Percentiles rank a stretch among this genome's conserved stretches.
phyloP scores from a whole-genome alignment of 2,329 filamentous ascomycete genomes.

The Neonectria neomacrospora region DNA sequence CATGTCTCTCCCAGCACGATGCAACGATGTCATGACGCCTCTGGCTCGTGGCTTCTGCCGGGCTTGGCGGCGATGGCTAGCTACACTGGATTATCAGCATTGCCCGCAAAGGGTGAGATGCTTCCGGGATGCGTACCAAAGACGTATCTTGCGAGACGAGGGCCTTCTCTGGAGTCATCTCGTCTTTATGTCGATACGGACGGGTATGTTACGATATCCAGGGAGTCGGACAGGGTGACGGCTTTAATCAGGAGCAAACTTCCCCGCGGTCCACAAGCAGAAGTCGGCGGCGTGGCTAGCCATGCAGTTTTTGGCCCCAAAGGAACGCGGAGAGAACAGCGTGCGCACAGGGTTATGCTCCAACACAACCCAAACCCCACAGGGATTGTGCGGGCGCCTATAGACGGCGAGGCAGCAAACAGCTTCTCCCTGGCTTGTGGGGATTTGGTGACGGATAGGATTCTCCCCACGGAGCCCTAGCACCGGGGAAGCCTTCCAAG shows the following conservation, averaged over 20 bases:
- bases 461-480: slow-evolving; percentile 23
- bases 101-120: too few relatives aligned
- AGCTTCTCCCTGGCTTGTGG: slow-evolving; percentile 1
- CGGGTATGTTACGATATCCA: too few relatives aligned
- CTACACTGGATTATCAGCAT: too few relatives aligned
- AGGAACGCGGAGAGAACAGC: slow-evolving; percentile 7
- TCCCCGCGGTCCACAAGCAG: slow-evolving; percentile 18
- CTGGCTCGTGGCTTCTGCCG: slow-evolving; percentile 15
- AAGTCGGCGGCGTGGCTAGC: slow-evolving; percentile 5
- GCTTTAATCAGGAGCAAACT: slow-evolving; percentile 20
- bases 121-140: slow-evolving; percentile 17
- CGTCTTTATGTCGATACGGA: slow-evolving; percentile 4
- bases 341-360: slow-evolving; percentile 2
- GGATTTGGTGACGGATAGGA: slow-evolving; percentile 7
- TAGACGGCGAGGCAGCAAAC: too few relatives aligned
- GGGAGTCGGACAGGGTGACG: neutral
- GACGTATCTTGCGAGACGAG: slow-evolving; percentile 16
- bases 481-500: slow-evolving; percentile 1
- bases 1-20: slow-evolving; percentile 25
- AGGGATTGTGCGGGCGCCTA: neutral
- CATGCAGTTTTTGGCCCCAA: neutral
- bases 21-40: slow-evolving; percentile 28
- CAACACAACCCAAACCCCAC: slow-evolving; percentile 2
- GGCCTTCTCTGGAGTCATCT: slow-evolving; percentile 23
- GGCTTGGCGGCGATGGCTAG: slow-evolving; percentile 3